Conservation (phyloP, 768 basidiomycete species). For the Leccinellum rugosiceps region DNA sequence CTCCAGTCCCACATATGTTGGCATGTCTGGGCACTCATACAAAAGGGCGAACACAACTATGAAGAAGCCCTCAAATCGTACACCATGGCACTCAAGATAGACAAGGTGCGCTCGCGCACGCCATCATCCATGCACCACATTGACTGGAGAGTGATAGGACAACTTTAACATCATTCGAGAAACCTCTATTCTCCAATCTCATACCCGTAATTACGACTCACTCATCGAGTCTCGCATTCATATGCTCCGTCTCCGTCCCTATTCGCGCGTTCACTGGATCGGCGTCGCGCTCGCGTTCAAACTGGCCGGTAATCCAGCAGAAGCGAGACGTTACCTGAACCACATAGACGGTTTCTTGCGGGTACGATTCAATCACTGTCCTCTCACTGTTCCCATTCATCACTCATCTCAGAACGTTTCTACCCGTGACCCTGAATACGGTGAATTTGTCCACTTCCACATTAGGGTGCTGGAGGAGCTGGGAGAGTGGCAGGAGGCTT, state of each 20-base stretch:
- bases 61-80: slow-evolving; percentile 94
- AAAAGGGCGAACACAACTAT: slow-evolving; percentile 92
- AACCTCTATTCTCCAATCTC: slow-evolving; percentile 83
- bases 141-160: slow-evolving; percentile 50
- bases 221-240: slow-evolving; percentile 81
- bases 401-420: slow-evolving; percentile 58
- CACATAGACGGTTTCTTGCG: slow-evolving; percentile 71
- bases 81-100: slow-evolving; percentile 81
- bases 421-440: slow-evolving; percentile 76
- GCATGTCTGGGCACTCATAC: slow-evolving; percentile 96
- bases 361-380: slow-evolving; percentile 34
- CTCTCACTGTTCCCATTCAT: slow-evolving; percentile 7
- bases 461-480: slow-evolving; percentile 69
- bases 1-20: slow-evolving; percentile 91
- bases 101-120: slow-evolving; percentile 58
- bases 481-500: slow-evolving; percentile 57
- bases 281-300: slow-evolving; percentile 87
- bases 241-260: slow-evolving; percentile 77
- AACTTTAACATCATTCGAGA: slow-evolving; percentile 93
- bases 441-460: slow-evolving; percentile 80
- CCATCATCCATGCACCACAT: background rate
- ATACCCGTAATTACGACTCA: slow-evolving; percentile 74
- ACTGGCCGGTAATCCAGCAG: slow-evolving; percentile 67
- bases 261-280: slow-evolving; percentile 85
- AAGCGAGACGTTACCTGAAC: slow-evolving; percentile 71